Conservation (phyloP, 2,329 filamentous ascomycete species). For the Cryphonectria radicalis region DNA sequence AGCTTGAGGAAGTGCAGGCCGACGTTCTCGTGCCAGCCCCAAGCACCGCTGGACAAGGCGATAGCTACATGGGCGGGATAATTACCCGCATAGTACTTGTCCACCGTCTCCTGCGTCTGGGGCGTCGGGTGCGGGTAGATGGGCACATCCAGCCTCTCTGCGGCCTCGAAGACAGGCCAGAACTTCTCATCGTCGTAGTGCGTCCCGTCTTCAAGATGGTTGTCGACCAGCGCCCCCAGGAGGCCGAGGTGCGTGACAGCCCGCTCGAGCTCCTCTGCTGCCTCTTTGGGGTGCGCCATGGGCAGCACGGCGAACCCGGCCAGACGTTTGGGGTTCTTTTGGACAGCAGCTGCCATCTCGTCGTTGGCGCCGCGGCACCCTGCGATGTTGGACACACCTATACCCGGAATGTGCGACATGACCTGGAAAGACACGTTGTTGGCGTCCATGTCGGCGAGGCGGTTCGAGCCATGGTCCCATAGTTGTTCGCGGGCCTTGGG, state of each 20-base stretch:
- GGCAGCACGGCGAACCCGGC: constrained; percentile 37
- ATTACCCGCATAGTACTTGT: constrained; percentile 31
- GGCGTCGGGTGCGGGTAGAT: constrained; percentile 21
- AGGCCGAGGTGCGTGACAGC: constrained; percentile 44
- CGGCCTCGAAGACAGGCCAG: constrained; percentile 16
- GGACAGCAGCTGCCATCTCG: constrained; percentile 32
- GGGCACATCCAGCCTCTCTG: constrained; percentile 19
- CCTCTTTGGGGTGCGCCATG: constrained; percentile 41
- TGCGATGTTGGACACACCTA: constrained; percentile 26
- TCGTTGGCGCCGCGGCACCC: constrained; percentile 34
- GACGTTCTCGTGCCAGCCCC: constrained; percentile 56
- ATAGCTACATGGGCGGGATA: constrained; percentile 35
- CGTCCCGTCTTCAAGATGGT: constrained; percentile 35
- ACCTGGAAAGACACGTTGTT: constrained; percentile 33
- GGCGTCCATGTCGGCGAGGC: constrained; percentile 35
- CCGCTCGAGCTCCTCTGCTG: constrained; percentile 45
- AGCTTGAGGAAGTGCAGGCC: constrained; percentile 54
- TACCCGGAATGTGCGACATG: constrained; percentile 33
- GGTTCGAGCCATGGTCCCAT: constrained; percentile 31
- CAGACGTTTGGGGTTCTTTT: constrained; percentile 27
- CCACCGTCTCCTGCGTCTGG: constrained; percentile 37
- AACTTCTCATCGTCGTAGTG: constrained; percentile 22
- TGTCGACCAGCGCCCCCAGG: constrained; percentile 23
- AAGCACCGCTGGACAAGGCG: constrained; percentile 46
- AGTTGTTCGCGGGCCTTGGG: constrained; percentile 32